Conservation (phyloP, 257 asterid genomes). For the Solanum etuberosum region DNA sequence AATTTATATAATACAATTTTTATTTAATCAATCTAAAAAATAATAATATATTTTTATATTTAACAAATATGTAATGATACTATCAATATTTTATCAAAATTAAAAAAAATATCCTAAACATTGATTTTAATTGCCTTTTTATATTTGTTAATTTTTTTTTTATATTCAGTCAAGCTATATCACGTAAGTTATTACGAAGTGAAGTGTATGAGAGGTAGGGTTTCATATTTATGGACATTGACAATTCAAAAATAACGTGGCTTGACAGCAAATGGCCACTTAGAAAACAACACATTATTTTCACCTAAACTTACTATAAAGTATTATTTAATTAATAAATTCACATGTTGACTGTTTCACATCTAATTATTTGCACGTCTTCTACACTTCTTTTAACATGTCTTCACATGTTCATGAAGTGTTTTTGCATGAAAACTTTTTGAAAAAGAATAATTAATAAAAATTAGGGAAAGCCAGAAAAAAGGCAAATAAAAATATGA, state of each 20-base stretch:
- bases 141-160: too few relatives aligned
- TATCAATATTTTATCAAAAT: too few relatives aligned
- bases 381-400: not conserved
- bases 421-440: not conserved
- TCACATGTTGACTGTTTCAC: constrained; percentile 5
- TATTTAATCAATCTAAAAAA: fast-evolving
- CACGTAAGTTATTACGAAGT: too few relatives aligned
- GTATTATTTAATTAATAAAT: not conserved
- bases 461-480: not conserved
- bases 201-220: not conserved
- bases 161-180: fast-evolving
- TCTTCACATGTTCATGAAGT: constrained; percentile 1
- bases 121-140: fast-evolving
- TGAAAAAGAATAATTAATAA: not conserved
- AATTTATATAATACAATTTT: fast-evolving
- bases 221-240: not conserved
- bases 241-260: constrained; percentile 1
- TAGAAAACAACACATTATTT: not conserved
- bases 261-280: constrained; percentile 9
- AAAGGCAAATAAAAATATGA: not conserved
- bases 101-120: fast-evolving
- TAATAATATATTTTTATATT: fast-evolving
- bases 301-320: not conserved
- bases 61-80: fast-evolving
- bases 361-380: not conserved